phyloP scores from a whole-genome alignment of 495 filamentous ascomycete genomes.

The Bacidia gigantensis region DNA sequence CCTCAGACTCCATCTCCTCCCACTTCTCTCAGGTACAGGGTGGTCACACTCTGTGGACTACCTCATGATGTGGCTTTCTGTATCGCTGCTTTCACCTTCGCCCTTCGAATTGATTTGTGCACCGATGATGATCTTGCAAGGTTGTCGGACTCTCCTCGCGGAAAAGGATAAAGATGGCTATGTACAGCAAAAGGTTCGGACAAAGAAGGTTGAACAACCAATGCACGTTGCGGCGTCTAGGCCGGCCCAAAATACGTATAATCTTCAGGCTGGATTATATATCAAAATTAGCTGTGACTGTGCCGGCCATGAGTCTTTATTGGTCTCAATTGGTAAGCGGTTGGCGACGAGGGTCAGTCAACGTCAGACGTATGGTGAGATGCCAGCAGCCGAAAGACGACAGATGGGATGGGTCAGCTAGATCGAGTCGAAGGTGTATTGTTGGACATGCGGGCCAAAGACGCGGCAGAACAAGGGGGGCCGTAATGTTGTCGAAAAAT shows the following conservation, averaged over 20 bases:
- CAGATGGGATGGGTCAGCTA: not conserved
- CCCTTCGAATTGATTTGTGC: too few species aligned
- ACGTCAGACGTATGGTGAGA: not conserved
- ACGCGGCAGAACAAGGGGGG: not conserved
- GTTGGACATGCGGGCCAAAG: not conserved
- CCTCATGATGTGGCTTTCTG: not conserved
- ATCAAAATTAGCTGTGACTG: not conserved
- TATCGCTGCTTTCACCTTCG: too few species aligned
- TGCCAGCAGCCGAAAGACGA: not conserved
- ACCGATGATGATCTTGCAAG: too few species aligned
- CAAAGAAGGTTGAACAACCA: not conserved
- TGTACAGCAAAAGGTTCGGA: too few species aligned
- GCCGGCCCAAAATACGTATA: not conserved
- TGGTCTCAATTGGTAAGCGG: not conserved
- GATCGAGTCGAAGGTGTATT: not conserved
- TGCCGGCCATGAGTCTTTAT: not conserved
- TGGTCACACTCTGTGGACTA: not conserved
- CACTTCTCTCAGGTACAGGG: not conserved
- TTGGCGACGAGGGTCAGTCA: not conserved
- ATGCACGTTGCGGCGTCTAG: not conserved
- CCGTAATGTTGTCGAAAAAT: not conserved
- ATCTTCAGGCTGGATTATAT: not conserved
- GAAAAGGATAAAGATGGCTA: too few species aligned
- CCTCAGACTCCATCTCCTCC: conserved; percentile 12
- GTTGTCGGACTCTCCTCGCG: too few species aligned